phyloP scores from a whole-genome alignment of 495 filamentous ascomycete species.

The Cenococcum geophilum region DNA sequence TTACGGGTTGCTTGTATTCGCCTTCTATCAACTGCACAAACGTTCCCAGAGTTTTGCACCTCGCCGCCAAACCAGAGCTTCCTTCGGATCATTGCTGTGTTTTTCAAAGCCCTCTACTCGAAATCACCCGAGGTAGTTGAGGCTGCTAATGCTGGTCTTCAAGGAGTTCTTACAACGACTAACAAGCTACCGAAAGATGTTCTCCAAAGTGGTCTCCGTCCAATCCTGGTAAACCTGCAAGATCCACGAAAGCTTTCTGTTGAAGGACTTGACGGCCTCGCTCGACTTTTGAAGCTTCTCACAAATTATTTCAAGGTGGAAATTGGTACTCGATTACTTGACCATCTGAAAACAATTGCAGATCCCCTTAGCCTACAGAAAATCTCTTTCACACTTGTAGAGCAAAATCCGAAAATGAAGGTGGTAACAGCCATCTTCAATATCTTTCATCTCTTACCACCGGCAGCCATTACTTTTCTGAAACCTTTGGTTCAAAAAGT shows the following conservation, averaged over 20 bases:
- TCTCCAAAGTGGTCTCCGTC: constrained; percentile 85
- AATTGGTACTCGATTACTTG: constrained; percentile 82
- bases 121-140: constrained; percentile 87
- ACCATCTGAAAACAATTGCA: constrained; percentile 88
- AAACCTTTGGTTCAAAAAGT: constrained; percentile 81
- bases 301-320: constrained; percentile 99
- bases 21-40: constrained; percentile 85
- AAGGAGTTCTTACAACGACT: constrained; percentile 74
- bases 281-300: constrained; percentile 76
- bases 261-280: constrained; percentile 84
- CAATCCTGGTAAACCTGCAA: constrained; percentile 91
- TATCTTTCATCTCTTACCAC: constrained; percentile 89
- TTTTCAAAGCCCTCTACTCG: constrained; percentile 96
- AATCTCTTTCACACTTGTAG: constrained; percentile 86
- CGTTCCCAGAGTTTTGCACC: constrained; percentile 79
- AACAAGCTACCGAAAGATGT: constrained; percentile 94
- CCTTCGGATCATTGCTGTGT: constrained; percentile 81
- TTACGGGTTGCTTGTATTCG: constrained; percentile 92
- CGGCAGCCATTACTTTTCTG: constrained; percentile 85
- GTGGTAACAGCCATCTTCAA: constrained; percentile 90
- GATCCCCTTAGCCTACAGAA: constrained; percentile 74
- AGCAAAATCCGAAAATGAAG: constrained; percentile 85
- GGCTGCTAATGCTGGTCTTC: constrained; percentile 82
- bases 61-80: constrained; percentile 64
- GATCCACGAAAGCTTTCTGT: constrained; percentile 87